Evolutionary conservation across 2,329 filamentous ascomycete species (phyloP).

Genomic region (Chaetomiaceae sp.): DNA sequence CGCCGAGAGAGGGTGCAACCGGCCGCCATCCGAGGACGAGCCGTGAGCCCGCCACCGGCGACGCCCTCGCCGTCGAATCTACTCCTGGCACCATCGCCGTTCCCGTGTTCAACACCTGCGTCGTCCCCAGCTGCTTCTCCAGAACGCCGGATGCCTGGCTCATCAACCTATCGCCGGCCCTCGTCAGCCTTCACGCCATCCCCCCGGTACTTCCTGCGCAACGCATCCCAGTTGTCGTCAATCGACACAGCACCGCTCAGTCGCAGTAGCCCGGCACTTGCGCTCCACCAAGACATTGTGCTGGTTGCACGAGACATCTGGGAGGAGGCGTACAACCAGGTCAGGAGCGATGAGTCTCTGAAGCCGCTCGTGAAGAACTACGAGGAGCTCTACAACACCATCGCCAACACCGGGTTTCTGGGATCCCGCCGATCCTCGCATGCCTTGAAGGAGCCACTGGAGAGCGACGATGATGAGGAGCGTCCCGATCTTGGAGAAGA

Average conservation of each 20-base stretch:
- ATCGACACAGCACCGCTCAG: neutral
- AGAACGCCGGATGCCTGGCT: neutral
- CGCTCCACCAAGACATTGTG: neutral
- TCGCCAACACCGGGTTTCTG: neutral
- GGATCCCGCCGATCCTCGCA: conserved; percentile 3
- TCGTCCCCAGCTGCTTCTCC: neutral
- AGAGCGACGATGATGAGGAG: neutral
- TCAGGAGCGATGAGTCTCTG: conserved; percentile 7
- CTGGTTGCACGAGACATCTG: conserved; percentile 13
- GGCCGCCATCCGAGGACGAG: neutral
- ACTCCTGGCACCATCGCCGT: neutral
- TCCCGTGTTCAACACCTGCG: neutral
- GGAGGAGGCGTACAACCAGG: conserved; percentile 10
- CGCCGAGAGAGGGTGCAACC: neutral
- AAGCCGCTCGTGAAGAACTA: conserved; percentile 14
- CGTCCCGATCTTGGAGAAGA: neutral
- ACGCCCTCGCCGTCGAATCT: neutral
- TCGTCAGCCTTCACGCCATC: neutral
- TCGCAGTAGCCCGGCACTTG: neutral
- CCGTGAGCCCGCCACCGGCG: neutral
- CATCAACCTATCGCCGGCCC: neutral
- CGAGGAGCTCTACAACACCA: conserved; percentile 12
- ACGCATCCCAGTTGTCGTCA: conserved; percentile 4
- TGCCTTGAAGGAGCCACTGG: neutral
- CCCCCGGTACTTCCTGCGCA: neutral